These are phyloP conservation scores for Nakazawaea sp. DNA, from an alignment of 805 yeast genomes.

Conservation along the genomic window DNA sequence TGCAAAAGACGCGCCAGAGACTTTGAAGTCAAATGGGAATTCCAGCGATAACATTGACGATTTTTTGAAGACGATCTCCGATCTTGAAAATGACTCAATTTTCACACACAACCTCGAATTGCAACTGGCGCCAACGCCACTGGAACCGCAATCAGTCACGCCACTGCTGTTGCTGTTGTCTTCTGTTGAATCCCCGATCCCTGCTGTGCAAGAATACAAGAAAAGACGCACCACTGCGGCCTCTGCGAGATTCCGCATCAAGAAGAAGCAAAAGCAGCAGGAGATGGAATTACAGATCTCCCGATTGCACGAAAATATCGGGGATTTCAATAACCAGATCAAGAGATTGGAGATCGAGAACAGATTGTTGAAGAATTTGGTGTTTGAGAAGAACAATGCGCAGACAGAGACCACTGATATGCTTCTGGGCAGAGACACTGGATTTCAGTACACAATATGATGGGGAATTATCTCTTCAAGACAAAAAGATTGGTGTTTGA, in stretches of 20 bases:
- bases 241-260: conserved; percentile 55
- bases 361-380: conserved; percentile 44
- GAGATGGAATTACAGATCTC: conserved; percentile 46
- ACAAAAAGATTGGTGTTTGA: too few species aligned
- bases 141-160: neutral
- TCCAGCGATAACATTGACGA: conserved; percentile 6
- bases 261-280: conserved; percentile 52
- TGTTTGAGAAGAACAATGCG: conserved; percentile 43
- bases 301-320: conserved; percentile 37
- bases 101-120: neutral
- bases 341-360: conserved; percentile 58
- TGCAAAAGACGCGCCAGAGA: conserved; percentile 9
- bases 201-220: conserved; percentile 29
- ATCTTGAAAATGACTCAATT: conserved; percentile 4
- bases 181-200: neutral
- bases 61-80: conserved; percentile 1
- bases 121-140: neutral
- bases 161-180: too few species aligned
- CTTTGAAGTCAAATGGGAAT: conserved; percentile 2
- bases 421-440: too few species aligned
- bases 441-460: too few species aligned
- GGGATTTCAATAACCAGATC: conserved; percentile 36
- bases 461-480: too few species aligned
- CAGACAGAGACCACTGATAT: too few species aligned
- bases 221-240: conserved; percentile 59